Base-by-base conservation (phyloP, 2,329 filamentous ascomycete genomes). In the Huntiella savannae region DNA sequence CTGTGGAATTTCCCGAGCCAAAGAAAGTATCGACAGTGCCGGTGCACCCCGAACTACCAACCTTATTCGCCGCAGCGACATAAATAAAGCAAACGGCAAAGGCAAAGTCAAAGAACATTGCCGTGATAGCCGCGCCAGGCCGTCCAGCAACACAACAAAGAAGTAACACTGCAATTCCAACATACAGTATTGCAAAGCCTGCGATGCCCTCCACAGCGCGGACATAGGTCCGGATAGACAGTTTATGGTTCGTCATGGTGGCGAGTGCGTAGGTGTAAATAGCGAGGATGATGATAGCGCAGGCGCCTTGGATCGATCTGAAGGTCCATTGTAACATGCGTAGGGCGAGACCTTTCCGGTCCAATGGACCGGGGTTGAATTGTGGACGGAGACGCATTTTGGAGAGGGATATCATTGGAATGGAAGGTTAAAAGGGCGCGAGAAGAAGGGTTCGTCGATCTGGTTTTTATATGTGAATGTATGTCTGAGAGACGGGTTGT, bases 241-340 rank as follows among this genome's bases (percentile, higher is more conserved):
- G 60, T 53, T 76, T 55, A 62, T 84, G 75, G 55, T 79, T 73
- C 51, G 71, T 60, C 11, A 87, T 72, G 6, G 80, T 71, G 6
- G 80, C 75, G 43, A 95, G 74, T 69, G 86, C 92, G 69, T 92
- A 94, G 43, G 77, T 79, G 68, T 80, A 87, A 56, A 91, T 73
- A 53, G 73, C 80, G 51, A 95, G 72, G 51, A 88, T 72, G 53
- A 93, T 69, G 49, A 70, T 75, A 6, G 79, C 69, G 59, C 76
- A 82, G 58, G 73, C 68, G 61, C 93, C 80, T 56, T 84, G 75
- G 48, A 94, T 63, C 53, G 71, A 63, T 54, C 88, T 82, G 56
- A 92, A 65, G 59, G 79, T 69, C 59, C 79, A 80, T 56, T 84
- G 79, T 40, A 72, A 49, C 50, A 71, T 62, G 56, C 83, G 84